Percentiles rank a stretch among this genome's conserved stretches.
phyloP scores from a whole-genome alignment of 169 alveolate species.

The Miamiensis avidus region DNA sequence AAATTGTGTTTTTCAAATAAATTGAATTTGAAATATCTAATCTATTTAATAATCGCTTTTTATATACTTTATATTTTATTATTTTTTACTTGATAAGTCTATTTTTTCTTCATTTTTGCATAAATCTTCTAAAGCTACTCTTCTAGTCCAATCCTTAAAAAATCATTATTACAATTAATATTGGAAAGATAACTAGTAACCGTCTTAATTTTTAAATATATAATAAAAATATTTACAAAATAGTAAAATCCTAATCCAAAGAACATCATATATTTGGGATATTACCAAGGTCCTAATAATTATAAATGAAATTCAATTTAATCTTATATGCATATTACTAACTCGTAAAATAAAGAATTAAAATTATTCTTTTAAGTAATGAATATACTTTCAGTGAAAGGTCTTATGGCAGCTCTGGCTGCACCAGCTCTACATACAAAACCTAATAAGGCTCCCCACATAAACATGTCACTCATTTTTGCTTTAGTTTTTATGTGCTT shows the following conservation, averaged over 20 bases:
- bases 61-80: no score
- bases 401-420: not conserved
- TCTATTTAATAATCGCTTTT: no score
- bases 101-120: not conserved
- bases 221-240: not conserved
- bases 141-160: not conserved
- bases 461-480: not conserved
- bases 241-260: not conserved
- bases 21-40: not conserved
- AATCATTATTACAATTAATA: no score
- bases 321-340: no score
- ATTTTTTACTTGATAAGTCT: not conserved
- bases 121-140: not conserved
- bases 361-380: no score
- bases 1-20: no score
- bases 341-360: no score
- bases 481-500: no score
- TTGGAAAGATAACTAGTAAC: no score
- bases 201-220: no score
- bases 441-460: not conserved
- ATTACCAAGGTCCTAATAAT: not conserved
- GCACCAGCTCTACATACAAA: not conserved
- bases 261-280: not conserved
- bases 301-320: no score
- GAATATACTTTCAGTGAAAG: not conserved